Evolutionary conservation across 148 eudicot genomes (phyloP).

Genomic region (Vaccinium macrocarpon): DNA sequence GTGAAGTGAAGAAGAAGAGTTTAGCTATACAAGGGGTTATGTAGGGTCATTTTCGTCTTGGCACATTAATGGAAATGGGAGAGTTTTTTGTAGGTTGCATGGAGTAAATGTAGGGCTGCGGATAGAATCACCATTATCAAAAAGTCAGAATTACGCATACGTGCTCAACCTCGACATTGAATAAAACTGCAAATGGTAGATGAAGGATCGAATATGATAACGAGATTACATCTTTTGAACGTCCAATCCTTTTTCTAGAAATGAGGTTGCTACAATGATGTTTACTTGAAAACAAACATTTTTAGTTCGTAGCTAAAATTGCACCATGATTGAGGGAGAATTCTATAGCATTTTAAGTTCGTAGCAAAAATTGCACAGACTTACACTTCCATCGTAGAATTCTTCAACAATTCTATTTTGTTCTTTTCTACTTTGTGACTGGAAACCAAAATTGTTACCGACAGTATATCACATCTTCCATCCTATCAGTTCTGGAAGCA

Average conservation of each 20-base stretch:
- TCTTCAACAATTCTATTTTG: constrained; percentile 37
- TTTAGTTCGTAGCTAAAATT: background rate
- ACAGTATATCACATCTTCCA: constrained; percentile 75
- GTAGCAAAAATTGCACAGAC: background rate
- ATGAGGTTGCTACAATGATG: constrained; percentile 80
- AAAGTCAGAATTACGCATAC: constrained; percentile 14
- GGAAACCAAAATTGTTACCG: constrained; percentile 47
- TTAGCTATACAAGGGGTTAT: too few species aligned
- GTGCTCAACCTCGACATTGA: constrained; percentile 17
- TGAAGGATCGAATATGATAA: constrained; percentile 59
- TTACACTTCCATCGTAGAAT: constrained; percentile 5
- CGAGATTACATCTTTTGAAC: constrained; percentile 69
- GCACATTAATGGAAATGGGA: too few species aligned
- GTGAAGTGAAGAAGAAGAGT: too few species aligned
- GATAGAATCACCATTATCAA: constrained; percentile 49
- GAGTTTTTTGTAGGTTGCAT: too few species aligned
- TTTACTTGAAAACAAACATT: constrained; percentile 46
- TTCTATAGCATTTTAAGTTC: background rate
- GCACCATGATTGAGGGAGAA: background rate
- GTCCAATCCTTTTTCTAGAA: constrained; percentile 77
- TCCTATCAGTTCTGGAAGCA: constrained; percentile 46
- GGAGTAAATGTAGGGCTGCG: too few species aligned
- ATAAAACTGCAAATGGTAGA: constrained; percentile 61
- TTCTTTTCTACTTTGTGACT: constrained; percentile 59
- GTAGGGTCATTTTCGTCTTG: too few species aligned